phyloP scores from a whole-genome alignment of 2,329 filamentous ascomycete species.

The Macrophomina tecta region DNA sequence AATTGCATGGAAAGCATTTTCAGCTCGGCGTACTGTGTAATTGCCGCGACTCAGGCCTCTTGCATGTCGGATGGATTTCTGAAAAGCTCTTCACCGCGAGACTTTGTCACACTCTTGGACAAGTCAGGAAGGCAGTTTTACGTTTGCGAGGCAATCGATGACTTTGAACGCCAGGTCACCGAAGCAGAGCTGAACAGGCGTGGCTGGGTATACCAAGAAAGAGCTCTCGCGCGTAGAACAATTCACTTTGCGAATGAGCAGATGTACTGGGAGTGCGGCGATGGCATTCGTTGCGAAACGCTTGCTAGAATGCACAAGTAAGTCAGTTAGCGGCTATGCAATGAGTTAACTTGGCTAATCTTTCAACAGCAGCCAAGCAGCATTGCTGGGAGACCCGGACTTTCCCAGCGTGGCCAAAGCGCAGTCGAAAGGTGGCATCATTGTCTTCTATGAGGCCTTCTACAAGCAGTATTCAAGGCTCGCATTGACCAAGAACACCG shows the following conservation, averaged over 20 bases:
- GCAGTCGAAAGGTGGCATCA: not conserved
- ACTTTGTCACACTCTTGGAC: not conserved
- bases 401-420: not conserved
- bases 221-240: conserved; percentile 35
- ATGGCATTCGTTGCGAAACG: conserved; percentile 34
- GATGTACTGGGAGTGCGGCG: conserved; percentile 39
- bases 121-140: conserved; percentile 14
- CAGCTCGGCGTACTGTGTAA: conserved; percentile 14
- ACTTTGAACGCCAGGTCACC: conserved; percentile 35
- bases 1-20: conserved; percentile 28
- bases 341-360: not conserved
- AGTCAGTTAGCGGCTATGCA: conserved; percentile 29
- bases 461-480: conserved; percentile 11
- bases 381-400: not conserved
- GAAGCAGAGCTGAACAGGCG: conserved; percentile 32
- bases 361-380: not conserved
- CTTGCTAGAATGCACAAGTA: conserved; percentile 33
- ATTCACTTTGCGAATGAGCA: conserved; percentile 39
- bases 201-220: conserved; percentile 40
- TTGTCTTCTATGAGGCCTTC: not conserved
- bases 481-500: conserved; percentile 19
- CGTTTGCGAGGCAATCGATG: conserved; percentile 34
- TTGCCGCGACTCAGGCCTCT: conserved; percentile 26
- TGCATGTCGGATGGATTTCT: not conserved
- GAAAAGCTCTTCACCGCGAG: not conserved